Conservation (phyloP, 176 grass and related monocot species). For the Themeda triandra region DNA sequence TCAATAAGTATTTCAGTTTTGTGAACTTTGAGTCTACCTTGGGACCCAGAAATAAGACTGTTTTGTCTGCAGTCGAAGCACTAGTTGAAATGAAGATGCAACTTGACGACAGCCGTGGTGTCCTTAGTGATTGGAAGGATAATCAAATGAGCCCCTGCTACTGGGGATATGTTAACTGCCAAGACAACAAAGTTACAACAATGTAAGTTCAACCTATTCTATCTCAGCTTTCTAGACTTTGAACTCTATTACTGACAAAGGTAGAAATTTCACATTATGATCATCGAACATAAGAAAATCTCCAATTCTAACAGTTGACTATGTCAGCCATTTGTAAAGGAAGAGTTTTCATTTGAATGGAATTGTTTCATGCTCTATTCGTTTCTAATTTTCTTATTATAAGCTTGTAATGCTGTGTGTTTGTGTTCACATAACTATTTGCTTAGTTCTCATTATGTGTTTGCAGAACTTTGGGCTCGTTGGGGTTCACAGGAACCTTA, state of each 20-base stretch:
- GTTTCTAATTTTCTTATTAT: constrained; percentile 7
- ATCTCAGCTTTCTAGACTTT: constrained; percentile 15
- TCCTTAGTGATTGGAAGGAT: constrained; percentile 44
- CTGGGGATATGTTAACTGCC: constrained; percentile 37
- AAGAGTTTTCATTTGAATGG: constrained; percentile 6
- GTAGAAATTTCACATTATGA: background rate
- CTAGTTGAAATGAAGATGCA: constrained; percentile 60
- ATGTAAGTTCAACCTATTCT: constrained; percentile 56
- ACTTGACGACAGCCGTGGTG: constrained; percentile 35
- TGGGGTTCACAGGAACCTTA: constrained; percentile 65
- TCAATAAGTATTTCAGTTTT: background rate
- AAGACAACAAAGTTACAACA: constrained; percentile 16
- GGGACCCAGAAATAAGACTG: background rate
- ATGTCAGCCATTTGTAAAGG: background rate
- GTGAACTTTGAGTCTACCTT: background rate
- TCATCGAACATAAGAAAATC: background rate
- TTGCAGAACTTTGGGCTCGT: constrained; percentile 57
- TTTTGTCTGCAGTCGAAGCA: constrained; percentile 18
- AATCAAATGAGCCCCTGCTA: constrained; percentile 71
- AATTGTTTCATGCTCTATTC: background rate
- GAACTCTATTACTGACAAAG: background rate
- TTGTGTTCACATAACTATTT: background rate
- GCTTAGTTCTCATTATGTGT: constrained; percentile 17
- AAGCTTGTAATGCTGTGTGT: background rate
- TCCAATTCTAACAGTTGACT: background rate